Conservation (phyloP, 192 early-diverging fungal species). For the Oehlia diaphana region DNA sequence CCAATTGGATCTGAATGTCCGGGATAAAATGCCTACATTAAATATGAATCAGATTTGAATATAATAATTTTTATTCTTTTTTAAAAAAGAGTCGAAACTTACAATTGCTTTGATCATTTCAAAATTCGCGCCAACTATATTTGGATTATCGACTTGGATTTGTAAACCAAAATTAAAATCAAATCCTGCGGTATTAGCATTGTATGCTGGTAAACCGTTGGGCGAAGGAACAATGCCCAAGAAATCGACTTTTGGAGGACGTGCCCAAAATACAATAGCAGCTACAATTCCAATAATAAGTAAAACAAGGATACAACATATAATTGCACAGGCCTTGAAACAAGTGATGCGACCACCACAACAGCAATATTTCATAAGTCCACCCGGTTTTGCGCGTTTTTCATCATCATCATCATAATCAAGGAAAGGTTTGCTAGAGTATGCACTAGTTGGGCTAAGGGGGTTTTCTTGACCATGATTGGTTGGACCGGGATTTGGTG, state of each 20-base stretch:
- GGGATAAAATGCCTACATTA: slow-evolving; percentile 54
- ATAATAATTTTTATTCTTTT: too few relatives aligned
- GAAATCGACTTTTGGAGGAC: slow-evolving; percentile 11
- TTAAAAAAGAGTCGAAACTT: background rate
- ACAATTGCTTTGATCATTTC: slow-evolving; percentile 5
- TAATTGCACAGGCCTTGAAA: background rate
- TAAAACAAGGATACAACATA: slow-evolving; percentile 21
- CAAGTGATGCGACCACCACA: slow-evolving; percentile 4
- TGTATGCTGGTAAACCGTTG: background rate
- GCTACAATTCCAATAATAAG: slow-evolving; percentile 11
- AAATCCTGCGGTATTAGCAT: background rate
- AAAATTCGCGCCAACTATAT: slow-evolving; percentile 22
- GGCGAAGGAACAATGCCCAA: slow-evolving; percentile 1
- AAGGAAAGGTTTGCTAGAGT: background rate
- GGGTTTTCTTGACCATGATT: too few relatives aligned
- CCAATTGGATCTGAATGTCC: slow-evolving; percentile 42
- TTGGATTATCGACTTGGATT: slow-evolving; percentile 22
- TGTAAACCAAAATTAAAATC: slow-evolving; percentile 27
- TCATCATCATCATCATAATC: background rate
- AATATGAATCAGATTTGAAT: too few relatives aligned
- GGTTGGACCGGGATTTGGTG: too few relatives aligned
- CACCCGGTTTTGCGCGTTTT: slow-evolving; percentile 4
- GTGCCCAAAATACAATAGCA: slow-evolving; percentile 7
- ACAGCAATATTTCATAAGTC: slow-evolving; percentile 17
- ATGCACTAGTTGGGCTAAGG: too few relatives aligned